Evolutionary conservation across 768 basidiomycete genomes (phyloP).

Genomic region (Filobasidium wieringae): DNA sequence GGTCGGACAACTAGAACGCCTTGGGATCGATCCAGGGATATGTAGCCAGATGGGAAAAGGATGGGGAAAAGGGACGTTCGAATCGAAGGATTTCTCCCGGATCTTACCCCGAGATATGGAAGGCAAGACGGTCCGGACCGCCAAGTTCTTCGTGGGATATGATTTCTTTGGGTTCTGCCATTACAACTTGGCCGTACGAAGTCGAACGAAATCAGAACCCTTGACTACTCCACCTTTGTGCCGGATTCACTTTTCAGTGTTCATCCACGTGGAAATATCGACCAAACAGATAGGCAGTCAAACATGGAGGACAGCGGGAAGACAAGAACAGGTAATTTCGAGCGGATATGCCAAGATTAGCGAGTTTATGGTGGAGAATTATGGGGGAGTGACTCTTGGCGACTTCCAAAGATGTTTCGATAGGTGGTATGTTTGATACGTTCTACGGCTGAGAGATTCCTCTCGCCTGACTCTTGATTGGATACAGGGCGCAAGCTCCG

Average conservation of each 20-base stretch:
- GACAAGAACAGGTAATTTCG: too few relatives aligned
- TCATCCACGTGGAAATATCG: neutral
- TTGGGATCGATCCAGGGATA: neutral
- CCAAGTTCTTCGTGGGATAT: conserved; percentile 10
- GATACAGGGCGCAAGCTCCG: neutral
- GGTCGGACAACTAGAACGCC: neutral
- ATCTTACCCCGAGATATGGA: neutral
- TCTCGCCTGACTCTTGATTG: neutral
- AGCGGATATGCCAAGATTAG: too few relatives aligned
- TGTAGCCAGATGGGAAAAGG: neutral
- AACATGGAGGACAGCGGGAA: too few relatives aligned
- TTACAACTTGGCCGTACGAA: conserved; percentile 6
- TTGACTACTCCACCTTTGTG: conserved; percentile 3
- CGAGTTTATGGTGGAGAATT: conserved; percentile 9
- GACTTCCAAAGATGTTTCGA: conserved; percentile 12
- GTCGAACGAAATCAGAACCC: conserved; percentile 5
- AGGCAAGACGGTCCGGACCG: conserved; percentile 12
- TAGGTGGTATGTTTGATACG: conserved; percentile 2
- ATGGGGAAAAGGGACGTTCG: conserved; percentile 5
- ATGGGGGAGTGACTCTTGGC: conserved; percentile 9
- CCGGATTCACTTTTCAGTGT: conserved; percentile 5
- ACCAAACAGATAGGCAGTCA: too few relatives aligned
- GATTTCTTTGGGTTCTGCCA: conserved; percentile 12
- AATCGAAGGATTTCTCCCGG: neutral
- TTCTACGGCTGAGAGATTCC: neutral